Evolutionary conservation across 2,329 filamentous ascomycete species (phyloP).

Genomic region (Pseudogymnoascus sp.): DNA sequence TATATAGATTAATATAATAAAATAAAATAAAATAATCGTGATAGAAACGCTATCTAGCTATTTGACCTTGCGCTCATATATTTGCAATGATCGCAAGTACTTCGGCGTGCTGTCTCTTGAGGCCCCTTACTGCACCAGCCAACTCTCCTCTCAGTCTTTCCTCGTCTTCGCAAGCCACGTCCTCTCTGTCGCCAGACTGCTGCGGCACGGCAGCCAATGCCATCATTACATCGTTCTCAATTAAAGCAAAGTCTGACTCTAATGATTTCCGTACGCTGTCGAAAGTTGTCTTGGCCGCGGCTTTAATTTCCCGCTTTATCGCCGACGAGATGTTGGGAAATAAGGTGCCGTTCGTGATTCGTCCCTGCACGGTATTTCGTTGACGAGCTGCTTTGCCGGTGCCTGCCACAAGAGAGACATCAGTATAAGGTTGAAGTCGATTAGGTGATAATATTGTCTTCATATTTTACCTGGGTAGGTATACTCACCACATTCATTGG

Average conservation of each 20-base stretch:
- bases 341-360: slow-evolving; percentile 15
- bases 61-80: neutral
- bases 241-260: slow-evolving; percentile 6
- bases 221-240: slow-evolving; percentile 13
- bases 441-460: slow-evolving; percentile 2
- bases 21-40: neutral
- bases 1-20: too few species aligned
- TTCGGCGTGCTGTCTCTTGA: slow-evolving; percentile 12
- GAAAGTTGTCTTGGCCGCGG: slow-evolving; percentile 11
- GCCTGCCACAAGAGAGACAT: slow-evolving; percentile 12
- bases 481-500: slow-evolving; percentile 14
- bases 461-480: neutral
- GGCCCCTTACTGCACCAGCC: slow-evolving; percentile 9
- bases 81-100: slow-evolving; percentile 11
- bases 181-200: neutral
- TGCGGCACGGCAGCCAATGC: slow-evolving; percentile 3
- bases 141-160: slow-evolving; percentile 11
- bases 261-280: neutral
- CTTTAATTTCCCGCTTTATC: slow-evolving; percentile 12
- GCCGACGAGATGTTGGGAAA: slow-evolving; percentile 15
- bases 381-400: slow-evolving; percentile 12
- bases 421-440: neutral
- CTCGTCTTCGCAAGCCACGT: neutral
- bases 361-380: slow-evolving; percentile 13
- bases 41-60: neutral